A percentile compares a stretch with the other conserved stretches of the same genome.
phyloP scores from a whole-genome alignment of 371 early-diverging fungal genomes.

The Rhizomucor miehei region DNA sequence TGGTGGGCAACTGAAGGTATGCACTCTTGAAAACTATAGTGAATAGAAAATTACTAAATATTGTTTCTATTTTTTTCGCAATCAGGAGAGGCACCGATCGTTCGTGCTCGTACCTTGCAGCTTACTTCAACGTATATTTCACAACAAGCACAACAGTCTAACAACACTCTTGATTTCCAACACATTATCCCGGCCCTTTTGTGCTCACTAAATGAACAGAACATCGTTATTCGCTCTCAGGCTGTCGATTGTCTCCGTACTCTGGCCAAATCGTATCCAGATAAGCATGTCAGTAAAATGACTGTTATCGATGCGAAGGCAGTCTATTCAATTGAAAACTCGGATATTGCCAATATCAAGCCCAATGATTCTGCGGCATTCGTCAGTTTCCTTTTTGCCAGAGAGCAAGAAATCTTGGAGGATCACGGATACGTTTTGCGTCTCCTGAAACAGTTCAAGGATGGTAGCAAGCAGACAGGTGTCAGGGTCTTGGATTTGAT shows the following conservation, averaged over 20 bases:
- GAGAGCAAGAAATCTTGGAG: slow-evolving; percentile 36
- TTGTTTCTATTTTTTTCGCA: too few relatives aligned
- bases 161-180: slow-evolving; percentile 67
- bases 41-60: too few relatives aligned
- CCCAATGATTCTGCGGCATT: slow-evolving; percentile 51
- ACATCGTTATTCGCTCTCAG: slow-evolving; percentile 54
- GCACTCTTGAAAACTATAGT: slow-evolving; percentile 12
- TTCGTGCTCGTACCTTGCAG: slow-evolving; percentile 62
- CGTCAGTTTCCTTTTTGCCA: slow-evolving; percentile 42
- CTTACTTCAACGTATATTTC: slow-evolving; percentile 59
- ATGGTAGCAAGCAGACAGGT: slow-evolving; percentile 14
- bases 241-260: slow-evolving; percentile 55
- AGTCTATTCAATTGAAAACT: slow-evolving; percentile 28
- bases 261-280: slow-evolving; percentile 45
- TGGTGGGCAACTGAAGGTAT: slow-evolving; percentile 58
- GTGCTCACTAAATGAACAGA: slow-evolving; percentile 53
- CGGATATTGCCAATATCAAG: slow-evolving; percentile 49
- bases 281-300: slow-evolving; percentile 48
- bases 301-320: slow-evolving; percentile 45
- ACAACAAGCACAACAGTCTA: slow-evolving; percentile 31
- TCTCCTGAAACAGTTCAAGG: slow-evolving; percentile 29
- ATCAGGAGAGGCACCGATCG: slow-evolving; percentile 1
- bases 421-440: slow-evolving; percentile 25
- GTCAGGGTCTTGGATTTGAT: slow-evolving; percentile 55
- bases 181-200: slow-evolving; percentile 77